Base-by-base conservation (phyloP, 495 filamentous ascomycete genomes). In the Haplographium delicatum region DNA sequence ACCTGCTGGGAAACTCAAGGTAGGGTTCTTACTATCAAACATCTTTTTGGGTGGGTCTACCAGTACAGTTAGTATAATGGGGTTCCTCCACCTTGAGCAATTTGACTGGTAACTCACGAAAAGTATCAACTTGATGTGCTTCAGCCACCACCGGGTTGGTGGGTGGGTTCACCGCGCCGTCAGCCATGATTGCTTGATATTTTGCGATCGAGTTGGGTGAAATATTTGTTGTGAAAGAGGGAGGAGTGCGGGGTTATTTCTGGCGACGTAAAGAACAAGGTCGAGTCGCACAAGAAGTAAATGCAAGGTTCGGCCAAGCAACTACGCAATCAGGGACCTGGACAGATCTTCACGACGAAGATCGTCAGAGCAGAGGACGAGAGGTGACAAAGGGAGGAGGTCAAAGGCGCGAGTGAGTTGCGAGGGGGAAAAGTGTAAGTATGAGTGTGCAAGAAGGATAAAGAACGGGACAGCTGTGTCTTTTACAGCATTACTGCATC, bases 71-170 rank as follows among this genome's bases (percentile, higher is more conserved):
- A 58, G 58, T 30, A 49, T 18, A 4, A 30, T 34, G 16, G 11
- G n/a, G 18, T 16, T 4, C 22, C 26, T 16, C 30, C n/a, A 27
- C 11, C 25, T 47, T 47, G n/a, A n/a, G n/a, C n/a, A n/a, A n/a
- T n/a, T n/a, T 1, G 2, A 15, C 15, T 23, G n/a, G 15, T 1
- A 37, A 63, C 71, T 66, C 55, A 80, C 88, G 83, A 72, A 80
- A 93, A 13, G 87, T 95, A 68, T 90, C 83, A 56, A 89, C 86
- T 64, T 86, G 72, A 68, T 93, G 88, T 60, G 89, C 86, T 73
- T 95, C 89, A 40, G 75, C 75, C 51, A 94, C 89, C 70, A 90
- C 88, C 3, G 80, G 72, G 62, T 74, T 69, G 65, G 79, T 78
- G 54, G 74, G 72, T 45, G 77, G 69, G 47, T 65, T 61, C 51